phyloP scores from a whole-genome alignment of 2,329 filamentous ascomycete genomes.

The Monilinia fructicola region DNA sequence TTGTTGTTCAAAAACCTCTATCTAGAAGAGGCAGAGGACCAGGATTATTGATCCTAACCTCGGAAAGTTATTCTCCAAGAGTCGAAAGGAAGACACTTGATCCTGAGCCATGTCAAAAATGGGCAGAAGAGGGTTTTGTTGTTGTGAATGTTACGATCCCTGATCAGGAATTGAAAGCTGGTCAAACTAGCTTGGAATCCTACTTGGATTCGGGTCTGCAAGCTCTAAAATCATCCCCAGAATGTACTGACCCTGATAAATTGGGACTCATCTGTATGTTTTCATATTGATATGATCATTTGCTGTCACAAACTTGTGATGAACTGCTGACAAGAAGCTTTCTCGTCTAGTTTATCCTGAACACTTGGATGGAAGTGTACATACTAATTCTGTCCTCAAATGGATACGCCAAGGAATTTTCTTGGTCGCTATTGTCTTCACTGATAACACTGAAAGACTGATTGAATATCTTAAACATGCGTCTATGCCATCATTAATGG shows the following conservation, averaged over 20 bases:
- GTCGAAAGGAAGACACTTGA: slow-evolving; percentile 30
- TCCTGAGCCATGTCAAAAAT: slow-evolving; percentile 41
- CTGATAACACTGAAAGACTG: not conserved
- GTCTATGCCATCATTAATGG: slow-evolving; percentile 16
- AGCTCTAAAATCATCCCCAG: slow-evolving; percentile 20
- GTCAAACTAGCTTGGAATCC: not conserved
- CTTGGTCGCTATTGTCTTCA: slow-evolving; percentile 6
- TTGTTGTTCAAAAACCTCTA: slow-evolving; percentile 26
- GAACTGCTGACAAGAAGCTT: slow-evolving; percentile 4
- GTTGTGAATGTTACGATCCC: slow-evolving; percentile 22
- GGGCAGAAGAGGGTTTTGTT: slow-evolving; percentile 43
- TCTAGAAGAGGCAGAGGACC: slow-evolving; percentile 40
- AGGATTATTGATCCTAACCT: slow-evolving; percentile 40
- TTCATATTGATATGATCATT: not conserved
- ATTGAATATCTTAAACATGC: not conserved
- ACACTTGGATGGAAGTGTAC: not conserved
- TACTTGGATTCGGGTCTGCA: slow-evolving; percentile 13
- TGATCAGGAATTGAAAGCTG: not conserved
- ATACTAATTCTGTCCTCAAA: slow-evolving; percentile 4
- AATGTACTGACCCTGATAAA: slow-evolving; percentile 17
- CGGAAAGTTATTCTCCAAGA: slow-evolving; percentile 23
- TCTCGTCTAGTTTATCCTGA: slow-evolving; percentile 19
- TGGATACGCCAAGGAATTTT: slow-evolving; percentile 6
- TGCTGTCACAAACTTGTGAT: not conserved
- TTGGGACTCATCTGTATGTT: slow-evolving; percentile 20